Evolutionary conservation across 225 moss, liverwort and hornwort genomes (phyloP).

Genomic region (Thuidium tamariscinum): DNA sequence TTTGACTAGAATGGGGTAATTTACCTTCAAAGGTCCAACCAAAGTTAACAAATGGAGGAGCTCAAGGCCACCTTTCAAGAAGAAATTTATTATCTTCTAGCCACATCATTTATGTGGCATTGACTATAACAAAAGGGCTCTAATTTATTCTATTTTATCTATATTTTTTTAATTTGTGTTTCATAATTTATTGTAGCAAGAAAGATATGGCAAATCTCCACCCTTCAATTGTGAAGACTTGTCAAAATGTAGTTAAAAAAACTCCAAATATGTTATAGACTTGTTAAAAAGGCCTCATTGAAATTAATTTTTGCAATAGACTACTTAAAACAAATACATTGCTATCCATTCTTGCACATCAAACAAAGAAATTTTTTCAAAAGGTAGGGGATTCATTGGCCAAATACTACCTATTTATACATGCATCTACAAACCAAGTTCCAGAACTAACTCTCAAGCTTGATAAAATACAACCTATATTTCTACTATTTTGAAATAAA

Average conservation of each 20-base stretch:
- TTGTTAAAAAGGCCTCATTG: accelerated
- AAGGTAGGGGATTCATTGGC: accelerated
- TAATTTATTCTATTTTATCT: not conserved
- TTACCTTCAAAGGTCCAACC: accelerated
- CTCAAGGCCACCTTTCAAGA: accelerated
- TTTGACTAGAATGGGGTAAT: no score
- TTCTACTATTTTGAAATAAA: not conserved
- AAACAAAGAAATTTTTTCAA: accelerated
- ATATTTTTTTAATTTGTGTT: not conserved
- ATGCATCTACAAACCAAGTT: accelerated
- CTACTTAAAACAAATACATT: not conserved
- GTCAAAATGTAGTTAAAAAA: not conserved
- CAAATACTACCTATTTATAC: no score
- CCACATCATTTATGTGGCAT: accelerated
- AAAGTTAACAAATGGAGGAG: not conserved
- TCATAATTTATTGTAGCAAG: accelerated
- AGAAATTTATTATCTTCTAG: accelerated
- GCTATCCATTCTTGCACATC: accelerated
- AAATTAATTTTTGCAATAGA: accelerated
- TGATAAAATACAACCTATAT: not conserved
- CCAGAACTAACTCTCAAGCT: accelerated
- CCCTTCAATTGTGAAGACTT: not conserved
- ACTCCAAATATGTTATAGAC: accelerated
- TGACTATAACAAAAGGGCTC: accelerated
- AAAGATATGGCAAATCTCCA: not conserved